These are phyloP conservation scores for Podila clonocystis DNA, from an alignment of 192 early-diverging fungal genomes.

Conservation along the genomic window DNA sequence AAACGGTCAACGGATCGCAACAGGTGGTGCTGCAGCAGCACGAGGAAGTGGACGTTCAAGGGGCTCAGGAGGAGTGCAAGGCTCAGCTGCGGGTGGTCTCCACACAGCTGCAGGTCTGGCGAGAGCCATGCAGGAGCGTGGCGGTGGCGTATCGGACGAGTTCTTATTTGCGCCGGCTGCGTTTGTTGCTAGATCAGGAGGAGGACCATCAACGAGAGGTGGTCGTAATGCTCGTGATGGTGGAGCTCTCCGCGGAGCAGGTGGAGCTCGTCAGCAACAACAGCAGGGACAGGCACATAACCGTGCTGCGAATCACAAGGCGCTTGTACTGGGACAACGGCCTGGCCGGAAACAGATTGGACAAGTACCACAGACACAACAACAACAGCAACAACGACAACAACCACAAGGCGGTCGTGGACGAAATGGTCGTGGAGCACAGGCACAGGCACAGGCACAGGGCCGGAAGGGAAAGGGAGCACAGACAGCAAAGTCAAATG, in stretches of 20 bases:
- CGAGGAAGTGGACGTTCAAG: not conserved
- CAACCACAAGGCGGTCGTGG: not conserved
- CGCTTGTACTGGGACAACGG: slow-evolving; percentile 24
- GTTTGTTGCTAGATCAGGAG: not conserved
- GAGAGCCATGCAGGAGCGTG: slow-evolving; percentile 50
- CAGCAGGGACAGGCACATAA: not conserved
- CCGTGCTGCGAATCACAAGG: slow-evolving; percentile 26
- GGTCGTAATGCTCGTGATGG: slow-evolving; percentile 1
- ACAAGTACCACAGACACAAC: not conserved
- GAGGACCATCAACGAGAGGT: not conserved
- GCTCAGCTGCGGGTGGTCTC: slow-evolving; percentile 5
- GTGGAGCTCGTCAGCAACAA: slow-evolving; percentile 4
- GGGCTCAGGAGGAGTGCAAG: not conserved
- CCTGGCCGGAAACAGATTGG: slow-evolving; percentile 12
- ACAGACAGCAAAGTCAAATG: not conserved
- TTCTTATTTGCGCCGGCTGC: slow-evolving; percentile 29
- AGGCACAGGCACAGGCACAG: slow-evolving; percentile 1
- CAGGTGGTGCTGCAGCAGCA: not conserved
- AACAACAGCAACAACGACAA: not conserved
- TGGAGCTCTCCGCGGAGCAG: not conserved
- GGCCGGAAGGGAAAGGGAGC: not conserved
- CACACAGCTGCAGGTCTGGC: slow-evolving; percentile 36
- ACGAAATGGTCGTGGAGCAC: not conserved
- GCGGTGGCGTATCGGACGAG: slow-evolving; percentile 26
- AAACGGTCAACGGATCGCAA: slow-evolving; percentile 7